Evolutionary conservation across 2,329 filamentous ascomycete species (phyloP).

Genomic region (Teratosphaeria nubilosa): DNA sequence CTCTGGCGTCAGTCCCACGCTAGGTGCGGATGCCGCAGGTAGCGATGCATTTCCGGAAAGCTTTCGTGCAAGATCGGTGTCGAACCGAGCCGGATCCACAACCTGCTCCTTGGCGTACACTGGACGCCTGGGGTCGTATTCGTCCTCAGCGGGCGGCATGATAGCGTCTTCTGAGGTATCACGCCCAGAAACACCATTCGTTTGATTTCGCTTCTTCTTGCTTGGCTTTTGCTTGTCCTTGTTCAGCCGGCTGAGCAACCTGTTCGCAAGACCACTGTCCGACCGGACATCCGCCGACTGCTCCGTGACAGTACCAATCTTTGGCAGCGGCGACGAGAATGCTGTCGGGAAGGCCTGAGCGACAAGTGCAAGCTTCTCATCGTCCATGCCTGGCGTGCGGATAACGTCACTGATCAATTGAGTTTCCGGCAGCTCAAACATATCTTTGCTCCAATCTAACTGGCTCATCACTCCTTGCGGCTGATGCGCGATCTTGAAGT

Average conservation of each 20-base stretch:
- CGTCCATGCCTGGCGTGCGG: conserved; percentile 46
- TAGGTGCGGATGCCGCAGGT: background rate
- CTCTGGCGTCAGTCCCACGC: conserved; percentile 11
- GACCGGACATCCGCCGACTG: conserved; percentile 5
- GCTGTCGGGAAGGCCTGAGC: conserved; percentile 24
- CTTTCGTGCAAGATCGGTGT: conserved; percentile 21
- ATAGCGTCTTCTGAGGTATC: conserved; percentile 19
- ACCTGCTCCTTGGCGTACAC: conserved; percentile 10
- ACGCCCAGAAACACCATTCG: conserved; percentile 16
- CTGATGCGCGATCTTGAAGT: conserved; percentile 50
- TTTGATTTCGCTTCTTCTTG: conserved; percentile 22
- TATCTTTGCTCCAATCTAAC: conserved; percentile 49
- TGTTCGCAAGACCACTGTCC: conserved; percentile 10
- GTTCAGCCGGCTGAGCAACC: conserved; percentile 17
- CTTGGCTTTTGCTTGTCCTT: conserved; percentile 17
- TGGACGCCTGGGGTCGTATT: conserved; percentile 39
- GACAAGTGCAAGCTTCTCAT: conserved; percentile 35
- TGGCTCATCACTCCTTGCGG: conserved; percentile 21
- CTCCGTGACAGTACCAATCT: conserved; percentile 28
- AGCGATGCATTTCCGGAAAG: conserved; percentile 1
- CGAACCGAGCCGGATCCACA: conserved; percentile 19
- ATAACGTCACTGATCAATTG: conserved; percentile 40
- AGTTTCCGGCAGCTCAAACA: conserved; percentile 50
- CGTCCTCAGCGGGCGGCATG: conserved; percentile 33
- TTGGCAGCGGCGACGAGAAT: conserved; percentile 35